Evolutionary conservation across 345 rosid genomes (phyloP), one percentile per base, ranked within the genome.

Genomic region (Hypericum androsaemum): DNA sequence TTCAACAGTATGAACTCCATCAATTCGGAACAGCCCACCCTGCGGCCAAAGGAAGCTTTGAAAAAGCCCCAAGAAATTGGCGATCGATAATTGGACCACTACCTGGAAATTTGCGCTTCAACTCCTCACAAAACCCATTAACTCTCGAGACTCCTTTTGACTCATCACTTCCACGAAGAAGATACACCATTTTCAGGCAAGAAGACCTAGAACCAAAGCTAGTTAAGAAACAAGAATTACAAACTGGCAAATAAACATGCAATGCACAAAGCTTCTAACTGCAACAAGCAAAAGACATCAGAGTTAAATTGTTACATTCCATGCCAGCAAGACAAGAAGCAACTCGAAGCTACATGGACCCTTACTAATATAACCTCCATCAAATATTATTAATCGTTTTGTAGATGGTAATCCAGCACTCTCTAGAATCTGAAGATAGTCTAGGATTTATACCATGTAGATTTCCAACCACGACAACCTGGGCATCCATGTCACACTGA

Each of bases 161-260:
- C 56, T 76, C 80, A 12, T 72, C 69, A 70, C 66, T 72, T 57
- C 80, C 80, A 38, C 72, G 61, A 54, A 72, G 80, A 52, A 76
- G 56, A 55, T 35, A 10, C 43, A 76, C 68, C 68, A 17, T 51
- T 66, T 59, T 63, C 61, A 52, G 77, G 80, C 72, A 72, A 63
- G 65, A 72, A 48, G 60, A 63, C 66, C 80, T 75, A 62, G 32
- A 1, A 22, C 4, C 32, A 22, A 22, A 22, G 32, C 32, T 22
- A 1, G 32, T 22, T 22, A 22, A 22, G 32, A 22, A 22, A 22
- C 32, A 22, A 22, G 32, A 22, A 22, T 22, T 4, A 22, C 32
- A 22, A 22, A 22, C 32, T 22, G 32, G 32, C 4, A 22, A 22
- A 22, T 22, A 1, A 22, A 22, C 32, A 22, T 22, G 32, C 4